Base-by-base conservation (phyloP, 2,329 filamentous ascomycete species). In the Aureobasidium sp. region DNA sequence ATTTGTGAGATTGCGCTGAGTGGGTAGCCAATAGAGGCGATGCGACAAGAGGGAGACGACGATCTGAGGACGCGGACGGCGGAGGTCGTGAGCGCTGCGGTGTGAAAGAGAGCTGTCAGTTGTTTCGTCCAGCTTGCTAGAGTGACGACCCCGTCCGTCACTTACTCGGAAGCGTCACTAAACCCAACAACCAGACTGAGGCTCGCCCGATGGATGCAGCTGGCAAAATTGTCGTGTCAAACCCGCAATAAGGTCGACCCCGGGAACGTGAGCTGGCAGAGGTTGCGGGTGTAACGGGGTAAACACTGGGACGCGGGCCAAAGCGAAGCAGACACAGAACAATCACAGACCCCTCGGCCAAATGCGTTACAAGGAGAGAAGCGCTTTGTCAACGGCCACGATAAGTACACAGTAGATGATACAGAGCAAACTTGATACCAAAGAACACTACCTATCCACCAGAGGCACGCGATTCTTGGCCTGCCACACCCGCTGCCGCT, bases 221-320 rank as follows among this genome's bases (percentile, higher is more conserved):
- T 58, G 55, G 55, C 44, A 51, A n/a, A 60, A 60, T 34, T 46
- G 13, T 27, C 15, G 12, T 51, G 37, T 50, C 46, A 26, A 51
- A 51, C 57, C 57, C 57, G 55, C 55, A 47, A 32, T 59, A 26
- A 48, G 56, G 42, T 59, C 42, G 56, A 48, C 56, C 44, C 56
- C 57, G 44, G 41, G 53, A 17, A 44, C 39, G 34, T 57, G 57
- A 60, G 57, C 57, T 60, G 57, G n/a, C 39, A 60, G 57, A 60
- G 57, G 57, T 60, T 60, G 56, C 57, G 57, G 57, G 56, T 59
- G 56, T 48, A 59, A 59, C 56, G 56, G 46, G 57, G 44, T 60
- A 60, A 60, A 51, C 46, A 60, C 55, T 37, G 8, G 17, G 36
- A 60, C 57, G 55, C 55, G 55, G 55, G 55, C 46, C 57, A 60